A percentile compares a stretch with the other conserved stretches of the same genome.
Conservation (phyloP, 495 filamentous ascomycete species). For the Hyaloscypha variabilis region DNA sequence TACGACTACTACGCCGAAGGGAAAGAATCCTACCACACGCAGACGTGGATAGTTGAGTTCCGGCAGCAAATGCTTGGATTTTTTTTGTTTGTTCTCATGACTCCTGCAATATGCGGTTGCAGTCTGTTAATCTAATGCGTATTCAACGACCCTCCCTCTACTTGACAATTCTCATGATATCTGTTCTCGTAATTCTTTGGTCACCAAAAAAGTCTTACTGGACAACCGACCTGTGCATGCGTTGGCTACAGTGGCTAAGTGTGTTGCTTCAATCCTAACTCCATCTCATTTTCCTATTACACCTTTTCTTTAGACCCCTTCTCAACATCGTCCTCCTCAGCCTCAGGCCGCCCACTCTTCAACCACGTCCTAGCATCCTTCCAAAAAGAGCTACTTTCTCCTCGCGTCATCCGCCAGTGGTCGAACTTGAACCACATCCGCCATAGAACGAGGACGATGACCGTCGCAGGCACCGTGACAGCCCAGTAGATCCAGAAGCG, state of each 20-base stretch:
- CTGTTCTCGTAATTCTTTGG: no score
- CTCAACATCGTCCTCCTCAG: no score
- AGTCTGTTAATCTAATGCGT: constrained; percentile 26
- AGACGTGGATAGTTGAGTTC: constrained; percentile 45
- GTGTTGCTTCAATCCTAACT: no score
- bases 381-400: not conserved
- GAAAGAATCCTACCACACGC: constrained; percentile 55
- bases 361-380: not conserved
- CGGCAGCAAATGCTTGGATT: not conserved
- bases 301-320: no score
- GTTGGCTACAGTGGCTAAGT: no score
- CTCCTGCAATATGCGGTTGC: constrained; percentile 33
- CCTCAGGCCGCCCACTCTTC: not conserved
- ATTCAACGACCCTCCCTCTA: no score
- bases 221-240: no score
- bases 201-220: no score
- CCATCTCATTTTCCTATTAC: no score
- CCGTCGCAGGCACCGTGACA: not conserved
- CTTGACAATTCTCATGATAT: no score
- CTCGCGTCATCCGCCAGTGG: not conserved
- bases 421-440: not conserved
- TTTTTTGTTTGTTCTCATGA: constrained; percentile 20
- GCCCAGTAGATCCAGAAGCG: constrained; percentile 10
- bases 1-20: constrained; percentile 44
- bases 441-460: not conserved